These are phyloP conservation scores for Orbilia brochopaga DNA, from an alignment of 2,329 filamentous ascomycete genomes.

Conservation along the genomic window DNA sequence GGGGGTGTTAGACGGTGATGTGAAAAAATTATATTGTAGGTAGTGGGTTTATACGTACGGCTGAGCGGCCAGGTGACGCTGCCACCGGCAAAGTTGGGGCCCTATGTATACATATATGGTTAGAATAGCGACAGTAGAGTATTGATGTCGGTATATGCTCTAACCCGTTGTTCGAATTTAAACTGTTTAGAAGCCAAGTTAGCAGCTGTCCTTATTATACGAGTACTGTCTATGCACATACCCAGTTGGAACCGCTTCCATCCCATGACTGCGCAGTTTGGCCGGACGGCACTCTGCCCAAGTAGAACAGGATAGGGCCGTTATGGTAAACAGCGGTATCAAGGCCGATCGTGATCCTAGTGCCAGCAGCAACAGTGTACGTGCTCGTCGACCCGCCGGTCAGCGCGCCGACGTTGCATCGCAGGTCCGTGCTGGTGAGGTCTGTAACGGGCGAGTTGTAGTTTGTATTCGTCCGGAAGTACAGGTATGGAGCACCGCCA, in stretches of 20 bases:
- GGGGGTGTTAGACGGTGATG: not conserved
- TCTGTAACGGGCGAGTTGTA: conserved; percentile 53
- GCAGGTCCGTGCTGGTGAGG: conserved; percentile 31
- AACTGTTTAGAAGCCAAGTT: conserved; percentile 12
- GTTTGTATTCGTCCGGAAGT: conserved; percentile 62
- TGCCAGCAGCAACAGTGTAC: conserved; percentile 53
- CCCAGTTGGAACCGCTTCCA: conserved; percentile 55
- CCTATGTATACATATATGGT: not conserved
- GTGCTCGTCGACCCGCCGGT: conserved; percentile 53
- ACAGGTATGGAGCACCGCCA: conserved; percentile 55
- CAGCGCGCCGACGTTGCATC: conserved; percentile 42
- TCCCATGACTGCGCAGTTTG: conserved; percentile 55
- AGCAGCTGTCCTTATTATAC: not conserved
- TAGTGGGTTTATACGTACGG: not conserved
- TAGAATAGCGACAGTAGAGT: not conserved
- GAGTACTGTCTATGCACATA: conserved; percentile 29
- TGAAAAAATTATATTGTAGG: not conserved
- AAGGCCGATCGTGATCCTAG: conserved; percentile 56
- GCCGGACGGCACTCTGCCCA: conserved; percentile 55
- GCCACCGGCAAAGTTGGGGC: conserved; percentile 29
- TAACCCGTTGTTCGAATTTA: conserved; percentile 38
- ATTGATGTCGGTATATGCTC: not conserved
- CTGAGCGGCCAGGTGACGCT: conserved; percentile 28
- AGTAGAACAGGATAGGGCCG: conserved; percentile 58
- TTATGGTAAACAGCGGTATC: conserved; percentile 57